Percentiles rank a stretch among this genome's conserved stretches.
Conservation (phyloP, 2,329 filamentous ascomycete genomes). For the Elsinoe arachidis region DNA sequence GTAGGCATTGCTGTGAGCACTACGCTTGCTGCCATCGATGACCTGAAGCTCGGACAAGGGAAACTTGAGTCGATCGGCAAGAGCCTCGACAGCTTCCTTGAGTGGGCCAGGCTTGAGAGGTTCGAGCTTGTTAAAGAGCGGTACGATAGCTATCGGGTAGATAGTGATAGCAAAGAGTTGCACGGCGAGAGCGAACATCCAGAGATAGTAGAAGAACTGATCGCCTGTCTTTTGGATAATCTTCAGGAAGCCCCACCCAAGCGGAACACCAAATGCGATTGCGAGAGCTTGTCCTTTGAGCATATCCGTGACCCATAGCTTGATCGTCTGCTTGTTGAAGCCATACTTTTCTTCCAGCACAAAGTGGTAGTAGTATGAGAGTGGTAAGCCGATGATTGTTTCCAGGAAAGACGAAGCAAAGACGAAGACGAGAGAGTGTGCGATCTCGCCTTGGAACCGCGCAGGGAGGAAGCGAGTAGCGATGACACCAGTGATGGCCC, state of each 20-base stretch:
- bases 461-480: constrained; percentile 66
- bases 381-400: constrained; percentile 68
- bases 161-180: constrained; percentile 94
- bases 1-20: constrained; percentile 83
- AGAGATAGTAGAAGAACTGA: constrained; percentile 96
- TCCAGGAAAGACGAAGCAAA: constrained; percentile 77
- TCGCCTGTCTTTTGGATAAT: constrained; percentile 92
- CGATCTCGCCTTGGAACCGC: constrained; percentile 82
- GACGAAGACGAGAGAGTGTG: constrained; percentile 87
- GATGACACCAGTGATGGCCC: constrained; percentile 69
- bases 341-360: constrained; percentile 94
- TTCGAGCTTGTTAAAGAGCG: constrained; percentile 96
- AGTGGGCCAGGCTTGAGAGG: constrained; percentile 79
- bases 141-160: constrained; percentile 88
- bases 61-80: constrained; percentile 79
- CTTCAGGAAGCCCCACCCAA: constrained; percentile 83
- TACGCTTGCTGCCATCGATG: constrained; percentile 85
- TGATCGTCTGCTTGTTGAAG: constrained; percentile 95
- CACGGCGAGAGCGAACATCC: constrained; percentile 80
- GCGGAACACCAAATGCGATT: constrained; percentile 71
- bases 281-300: constrained; percentile 81
- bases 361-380: constrained; percentile 86
- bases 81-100: constrained; percentile 76
- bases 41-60: constrained; percentile 88
- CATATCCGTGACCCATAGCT: constrained; percentile 81